Evolutionary conservation across 495 filamentous ascomycete species (phyloP).

Genomic region (Schizothecium vesticola): DNA sequence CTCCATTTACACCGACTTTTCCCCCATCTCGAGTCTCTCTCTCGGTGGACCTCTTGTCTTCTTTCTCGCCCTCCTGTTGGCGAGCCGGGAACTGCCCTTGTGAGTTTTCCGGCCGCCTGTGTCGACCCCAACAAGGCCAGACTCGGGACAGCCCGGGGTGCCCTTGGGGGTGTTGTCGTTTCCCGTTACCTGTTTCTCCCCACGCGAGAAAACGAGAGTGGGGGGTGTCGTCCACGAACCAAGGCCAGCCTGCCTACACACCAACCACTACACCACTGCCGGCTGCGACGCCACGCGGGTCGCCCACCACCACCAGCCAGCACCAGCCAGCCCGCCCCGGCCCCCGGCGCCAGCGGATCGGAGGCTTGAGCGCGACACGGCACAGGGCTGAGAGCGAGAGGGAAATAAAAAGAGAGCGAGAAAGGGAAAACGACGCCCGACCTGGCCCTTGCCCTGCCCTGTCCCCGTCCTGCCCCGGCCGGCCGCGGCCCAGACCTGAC

Average conservation of each 20-base stretch:
- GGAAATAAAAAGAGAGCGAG: background rate
- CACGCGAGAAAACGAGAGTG: too few relatives aligned
- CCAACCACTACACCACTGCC: background rate
- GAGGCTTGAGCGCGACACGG: background rate
- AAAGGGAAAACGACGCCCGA: background rate
- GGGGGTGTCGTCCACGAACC: background rate
- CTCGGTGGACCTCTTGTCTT: background rate
- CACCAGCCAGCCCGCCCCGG: background rate
- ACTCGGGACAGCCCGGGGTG: too few relatives aligned
- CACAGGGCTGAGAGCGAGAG: background rate
- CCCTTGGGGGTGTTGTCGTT: too few relatives aligned
- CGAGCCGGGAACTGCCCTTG: background rate
- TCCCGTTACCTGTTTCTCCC: too few relatives aligned
- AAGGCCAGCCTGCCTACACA: background rate
- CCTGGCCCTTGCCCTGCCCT: background rate
- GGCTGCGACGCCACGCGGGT: background rate
- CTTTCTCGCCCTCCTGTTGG: background rate
- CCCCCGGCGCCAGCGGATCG: background rate
- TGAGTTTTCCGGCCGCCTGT: background rate
- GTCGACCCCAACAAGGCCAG: too few relatives aligned
- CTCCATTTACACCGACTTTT: slow-evolving; percentile 6
- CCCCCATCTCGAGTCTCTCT: background rate
- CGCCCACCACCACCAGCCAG: background rate
- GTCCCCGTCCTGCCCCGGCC: background rate
- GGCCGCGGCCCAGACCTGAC: background rate